Conservation (phyloP, 371 early-diverging fungal species). For the Lichtheimia ornata region DNA sequence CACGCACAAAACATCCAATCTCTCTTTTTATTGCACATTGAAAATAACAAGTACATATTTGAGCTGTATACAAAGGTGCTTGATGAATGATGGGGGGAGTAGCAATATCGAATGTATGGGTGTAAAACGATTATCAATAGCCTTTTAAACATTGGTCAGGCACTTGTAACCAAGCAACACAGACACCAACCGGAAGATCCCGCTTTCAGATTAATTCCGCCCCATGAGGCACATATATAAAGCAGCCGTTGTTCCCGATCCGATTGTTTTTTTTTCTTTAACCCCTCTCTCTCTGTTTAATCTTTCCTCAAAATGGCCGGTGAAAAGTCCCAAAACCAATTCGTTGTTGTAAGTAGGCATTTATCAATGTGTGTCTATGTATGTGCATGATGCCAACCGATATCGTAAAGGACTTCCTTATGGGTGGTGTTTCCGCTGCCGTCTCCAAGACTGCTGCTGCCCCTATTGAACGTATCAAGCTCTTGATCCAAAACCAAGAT, state of each 20-base stretch:
- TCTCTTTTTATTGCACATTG: too few relatives aligned
- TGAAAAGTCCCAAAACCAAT: constrained; percentile 36
- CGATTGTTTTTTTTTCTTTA: background rate
- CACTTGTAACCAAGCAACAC: too few relatives aligned
- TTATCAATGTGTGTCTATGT: background rate
- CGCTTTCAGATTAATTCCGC: too few relatives aligned
- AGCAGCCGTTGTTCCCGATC: background rate
- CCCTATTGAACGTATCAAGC: constrained; percentile 76
- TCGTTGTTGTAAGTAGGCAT: constrained; percentile 44
- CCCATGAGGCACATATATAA: too few relatives aligned
- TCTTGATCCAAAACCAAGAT: constrained; percentile 82
- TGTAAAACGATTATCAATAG: too few relatives aligned
- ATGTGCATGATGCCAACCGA: background rate
- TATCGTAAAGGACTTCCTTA: constrained; percentile 49
- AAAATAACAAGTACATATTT: too few relatives aligned
- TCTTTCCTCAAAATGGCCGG: constrained; percentile 4
- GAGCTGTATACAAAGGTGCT: too few relatives aligned
- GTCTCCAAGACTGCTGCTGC: constrained; percentile 94
- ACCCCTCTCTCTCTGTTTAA: constrained; percentile 3
- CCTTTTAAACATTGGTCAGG: too few relatives aligned
- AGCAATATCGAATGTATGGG: too few relatives aligned
- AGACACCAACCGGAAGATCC: too few relatives aligned
- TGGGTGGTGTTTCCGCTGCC: constrained; percentile 88
- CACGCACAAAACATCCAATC: too few relatives aligned
- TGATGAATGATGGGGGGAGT: too few relatives aligned